phyloP scores from a whole-genome alignment of 805 yeast species.

The Kluyveromyces siamensis region DNA sequence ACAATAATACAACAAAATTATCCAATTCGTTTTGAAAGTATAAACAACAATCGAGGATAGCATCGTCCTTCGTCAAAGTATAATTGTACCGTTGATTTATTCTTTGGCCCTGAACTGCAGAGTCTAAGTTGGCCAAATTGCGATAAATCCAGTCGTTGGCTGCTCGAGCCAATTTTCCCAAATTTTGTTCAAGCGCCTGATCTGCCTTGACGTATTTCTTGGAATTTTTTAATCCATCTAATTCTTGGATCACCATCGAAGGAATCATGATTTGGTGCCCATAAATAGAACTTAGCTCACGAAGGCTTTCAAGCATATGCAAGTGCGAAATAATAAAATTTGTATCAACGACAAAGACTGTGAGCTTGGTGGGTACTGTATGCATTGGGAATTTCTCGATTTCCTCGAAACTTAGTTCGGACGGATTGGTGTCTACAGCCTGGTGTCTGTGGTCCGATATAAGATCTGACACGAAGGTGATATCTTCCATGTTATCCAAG shows the following conservation, averaged over 20 bases:
- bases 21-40: constrained; percentile 39
- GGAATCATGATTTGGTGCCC: constrained; percentile 59
- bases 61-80: constrained; percentile 54
- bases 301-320: constrained; percentile 44
- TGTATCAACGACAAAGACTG: constrained; percentile 66
- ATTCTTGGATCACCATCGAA: constrained; percentile 55
- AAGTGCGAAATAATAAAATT: constrained; percentile 72
- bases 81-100: constrained; percentile 42
- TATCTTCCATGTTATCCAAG: constrained; percentile 38
- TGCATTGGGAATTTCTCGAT: background rate
- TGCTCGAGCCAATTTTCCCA: constrained; percentile 53
- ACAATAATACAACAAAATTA: constrained; percentile 49
- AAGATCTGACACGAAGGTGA: constrained; percentile 35
- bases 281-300: constrained; percentile 31
- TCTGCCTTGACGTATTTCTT: constrained; percentile 9
- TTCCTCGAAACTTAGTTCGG: background rate
- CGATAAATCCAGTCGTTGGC: constrained; percentile 74
- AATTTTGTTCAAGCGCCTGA: constrained; percentile 18
- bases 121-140: constrained; percentile 42
- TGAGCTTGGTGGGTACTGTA: constrained; percentile 1
- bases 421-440: background rate
- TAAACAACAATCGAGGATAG: constrained; percentile 77
- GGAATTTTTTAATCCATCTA: constrained; percentile 71
- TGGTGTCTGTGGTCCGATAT: constrained; percentile 22
- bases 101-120: constrained; percentile 58